phyloP scores from a whole-genome alignment of 192 early-diverging fungal genomes.

The Oehlia diaphana region DNA sequence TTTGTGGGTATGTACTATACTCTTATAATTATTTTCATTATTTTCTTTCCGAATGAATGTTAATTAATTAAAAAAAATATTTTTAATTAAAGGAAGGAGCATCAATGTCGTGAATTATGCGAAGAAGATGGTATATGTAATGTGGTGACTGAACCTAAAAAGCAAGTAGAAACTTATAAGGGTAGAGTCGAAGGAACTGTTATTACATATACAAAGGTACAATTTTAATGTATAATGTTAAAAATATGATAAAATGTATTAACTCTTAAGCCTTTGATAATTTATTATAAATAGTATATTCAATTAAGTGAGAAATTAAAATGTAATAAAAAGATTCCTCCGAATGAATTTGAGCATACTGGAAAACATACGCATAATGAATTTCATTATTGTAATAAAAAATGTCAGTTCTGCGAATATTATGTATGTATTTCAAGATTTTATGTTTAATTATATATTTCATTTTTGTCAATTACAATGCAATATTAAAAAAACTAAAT shows the following conservation, averaged over 20 bases:
- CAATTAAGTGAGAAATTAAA: constrained; percentile 10
- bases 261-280: background rate
- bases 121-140: constrained; percentile 26
- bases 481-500: no score
- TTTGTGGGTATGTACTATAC: constrained; percentile 22
- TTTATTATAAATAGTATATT: constrained; percentile 8
- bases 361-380: constrained; percentile 20
- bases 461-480: background rate
- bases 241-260: background rate
- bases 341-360: constrained; percentile 14
- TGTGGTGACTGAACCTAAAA: constrained; percentile 9
- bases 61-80: background rate
- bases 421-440: background rate
- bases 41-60: no score
- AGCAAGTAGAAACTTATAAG: background rate
- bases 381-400: constrained; percentile 12
- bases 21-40: background rate
- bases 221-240: no score
- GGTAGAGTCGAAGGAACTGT: background rate
- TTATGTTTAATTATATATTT: background rate
- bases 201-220: constrained; percentile 29
- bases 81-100: constrained; percentile 9
- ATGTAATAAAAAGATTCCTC: constrained; percentile 28
- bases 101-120: constrained; percentile 27
- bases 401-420: constrained; percentile 23